phyloP scores from a whole-genome alignment of 176 grass and related monocot genomes.

The Dactylis glomerata region DNA sequence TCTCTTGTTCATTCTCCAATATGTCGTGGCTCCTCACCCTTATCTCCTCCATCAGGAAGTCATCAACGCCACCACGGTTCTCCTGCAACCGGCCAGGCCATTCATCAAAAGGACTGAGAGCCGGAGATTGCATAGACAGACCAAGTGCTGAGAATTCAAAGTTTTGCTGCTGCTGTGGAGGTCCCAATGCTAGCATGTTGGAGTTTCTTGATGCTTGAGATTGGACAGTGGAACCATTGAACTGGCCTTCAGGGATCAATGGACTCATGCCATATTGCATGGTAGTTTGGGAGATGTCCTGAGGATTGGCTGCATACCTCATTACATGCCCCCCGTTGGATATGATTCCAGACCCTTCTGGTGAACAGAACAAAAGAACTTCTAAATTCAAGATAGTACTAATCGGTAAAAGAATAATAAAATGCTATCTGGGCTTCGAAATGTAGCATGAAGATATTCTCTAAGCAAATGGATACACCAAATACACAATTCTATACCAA shows the following conservation, averaged over 20 bases:
- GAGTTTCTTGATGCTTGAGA: slow-evolving; percentile 42
- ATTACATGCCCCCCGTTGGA: slow-evolving; percentile 42
- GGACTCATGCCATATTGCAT: slow-evolving; percentile 52
- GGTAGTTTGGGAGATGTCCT: slow-evolving; percentile 30
- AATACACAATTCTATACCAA: not conserved
- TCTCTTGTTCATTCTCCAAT: slow-evolving; percentile 91
- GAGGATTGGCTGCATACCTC: slow-evolving; percentile 45
- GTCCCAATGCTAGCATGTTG: slow-evolving; percentile 50
- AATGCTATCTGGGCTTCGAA: not conserved
- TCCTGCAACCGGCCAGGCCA: slow-evolving; percentile 41
- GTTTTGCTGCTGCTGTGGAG: slow-evolving; percentile 42
- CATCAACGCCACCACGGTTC: slow-evolving; percentile 40
- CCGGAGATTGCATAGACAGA: slow-evolving; percentile 41
- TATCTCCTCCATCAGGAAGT: slow-evolving; percentile 91
- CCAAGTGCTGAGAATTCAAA: slow-evolving; percentile 43
- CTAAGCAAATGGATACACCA: not conserved
- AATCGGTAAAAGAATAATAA: slow-evolving; percentile 3
- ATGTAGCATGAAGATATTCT: slow-evolving; percentile 4
- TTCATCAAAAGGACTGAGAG: slow-evolving; percentile 40
- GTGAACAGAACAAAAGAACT: slow-evolving; percentile 36
- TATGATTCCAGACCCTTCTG: slow-evolving; percentile 33
- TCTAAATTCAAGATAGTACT: slow-evolving; percentile 1
- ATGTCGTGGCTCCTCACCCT: slow-evolving; percentile 81
- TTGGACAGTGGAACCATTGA: slow-evolving; percentile 41
- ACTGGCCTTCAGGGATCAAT: slow-evolving; percentile 48